Base-by-base conservation (phyloP, 106 monocot species). In the Apostasia ramifera region DNA sequence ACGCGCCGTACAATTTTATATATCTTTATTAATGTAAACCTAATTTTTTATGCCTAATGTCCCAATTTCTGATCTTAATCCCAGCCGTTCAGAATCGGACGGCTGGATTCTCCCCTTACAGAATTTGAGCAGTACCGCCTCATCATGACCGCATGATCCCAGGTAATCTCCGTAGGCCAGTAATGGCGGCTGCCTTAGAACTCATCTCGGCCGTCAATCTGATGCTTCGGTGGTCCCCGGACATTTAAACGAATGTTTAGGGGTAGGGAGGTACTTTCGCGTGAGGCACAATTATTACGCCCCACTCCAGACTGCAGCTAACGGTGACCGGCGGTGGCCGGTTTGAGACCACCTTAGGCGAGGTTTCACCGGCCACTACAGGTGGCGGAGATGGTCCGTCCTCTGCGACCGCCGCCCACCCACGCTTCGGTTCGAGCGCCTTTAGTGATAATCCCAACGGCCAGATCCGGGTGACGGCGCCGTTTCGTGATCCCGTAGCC, bases 401-500 rank as follows among this genome's bases (percentile, higher is more conserved):
- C 26, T 26, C 26, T 46, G 47, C 13, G 6, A 45, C 48, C 55
- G 14, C 57, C 74, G 47, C 66, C 57, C 45, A 66, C 56, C 57
- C 66, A 12, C 1, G 38, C 57, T 49, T 0, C 14, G 52, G 63
- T 65, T 66, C 50, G 64, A 55, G 14, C 12, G 47, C 45, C 47
- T 40, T 61, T 40, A 44, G 43, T 61, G 8, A 1, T 44, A 9
- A 1, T 3, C 13, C 13, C 14, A 64, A 73, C 44, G 57, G 56
- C 56, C 66, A 74, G 74, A 75, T 67, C 74, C 15, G 43, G 13
- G 48, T 48, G 47, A 75, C 74, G 74, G 67, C 50, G 67, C 50
- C 42, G 59, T 68, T 67, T 2, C 5, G 40, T 40, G 8, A 59
- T 50, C 40, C 60, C 74, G 74, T 75, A 42, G 14, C 74, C 74